Evolutionary conservation across 2,329 filamentous ascomycete genomes (phyloP), one percentile per base, ranked within the genome.

Genomic region (Hawksworthiomyces lignivorus): DNA sequence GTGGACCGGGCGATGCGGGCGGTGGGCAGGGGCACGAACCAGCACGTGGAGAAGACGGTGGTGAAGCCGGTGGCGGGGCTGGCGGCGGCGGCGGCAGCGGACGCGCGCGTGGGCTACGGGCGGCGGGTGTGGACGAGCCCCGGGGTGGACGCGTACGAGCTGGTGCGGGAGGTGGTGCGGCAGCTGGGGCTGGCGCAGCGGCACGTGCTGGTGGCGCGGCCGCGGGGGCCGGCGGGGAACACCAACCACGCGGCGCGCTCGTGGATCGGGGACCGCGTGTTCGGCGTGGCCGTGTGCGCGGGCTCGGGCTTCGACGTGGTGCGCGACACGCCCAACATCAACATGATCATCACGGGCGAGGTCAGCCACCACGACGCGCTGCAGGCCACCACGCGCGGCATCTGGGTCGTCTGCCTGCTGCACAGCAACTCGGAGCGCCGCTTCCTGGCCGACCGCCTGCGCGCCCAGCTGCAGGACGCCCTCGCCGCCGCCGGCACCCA

Each of bases 371-470:
- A 98, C 59, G 87, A 92, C 49, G 88, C 90, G 4, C 73, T 98
- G 44, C 78, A 84, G 29, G 87, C 88, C 1, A 87, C 85, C 21
- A 89, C 96, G 67, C 76, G 81, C 45, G 89, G 89, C 2, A 82
- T 82, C 49, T 83, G 80, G 41, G 85, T 97, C 1, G 76, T 97
- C 39, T 84, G 82, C 30, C 72, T 94, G 36, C 94, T 95, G 54
- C 92, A 98, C 61, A 90, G 84, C 53, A 97, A 97, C 61, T 92
- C 86, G 0, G 92, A 98, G 68, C 70, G 92, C 27, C 82, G 79
- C 0, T 98, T 90, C 57, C 63, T 98, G 54, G 73, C 73, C 45
- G 72, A 81, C 45, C 77, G 84, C 35, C 73, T 98, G 65, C 73
- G 73, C 53, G 68, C 69, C 15, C 77, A 80, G 59, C 63, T 96